A percentile compares a stretch with the other conserved stretches of the same genome.
phyloP scores from a whole-genome alignment of 441 rosid species.

The Pelargonium myrrhifolium region DNA sequence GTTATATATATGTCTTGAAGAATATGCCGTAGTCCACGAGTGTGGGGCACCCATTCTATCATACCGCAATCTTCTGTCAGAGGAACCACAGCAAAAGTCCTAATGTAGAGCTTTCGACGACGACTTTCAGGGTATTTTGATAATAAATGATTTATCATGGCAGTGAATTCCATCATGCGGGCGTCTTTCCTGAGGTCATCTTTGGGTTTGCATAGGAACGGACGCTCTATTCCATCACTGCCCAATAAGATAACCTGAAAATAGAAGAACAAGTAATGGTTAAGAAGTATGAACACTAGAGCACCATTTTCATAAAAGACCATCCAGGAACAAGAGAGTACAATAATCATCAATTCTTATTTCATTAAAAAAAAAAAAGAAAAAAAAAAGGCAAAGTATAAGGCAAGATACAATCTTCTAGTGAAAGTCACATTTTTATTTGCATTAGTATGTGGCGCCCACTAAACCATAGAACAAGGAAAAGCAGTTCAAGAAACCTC shows the following conservation, averaged over 20 bases:
- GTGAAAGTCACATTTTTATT: too few relatives aligned
- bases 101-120: conserved; percentile 84
- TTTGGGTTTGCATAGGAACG: conserved; percentile 99
- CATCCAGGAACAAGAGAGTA: background rate
- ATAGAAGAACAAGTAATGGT: conserved; percentile 15
- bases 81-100: conserved; percentile 97
- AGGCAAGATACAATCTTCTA: too few relatives aligned
- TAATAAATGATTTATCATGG: conserved; percentile 89
- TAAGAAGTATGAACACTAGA: conserved; percentile 3
- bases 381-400: background rate
- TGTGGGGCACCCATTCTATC: conserved; percentile 99
- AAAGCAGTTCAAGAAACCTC: conserved; percentile 6
- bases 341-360: background rate
- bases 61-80: conserved; percentile 98
- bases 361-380: too few relatives aligned
- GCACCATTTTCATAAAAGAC: background rate
- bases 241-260: conserved; percentile 82
- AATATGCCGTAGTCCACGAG: conserved; percentile 95
- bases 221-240: conserved; percentile 87
- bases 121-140: conserved; percentile 97
- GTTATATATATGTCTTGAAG: conserved; percentile 81
- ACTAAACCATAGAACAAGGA: background rate
- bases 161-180: conserved; percentile 99
- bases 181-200: conserved; percentile 99
- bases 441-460: background rate